A percentile compares a stretch with the other conserved stretches of the same genome.
Evolutionary conservation across 257 asterid genomes (phyloP).

Genomic region (Solanum dulcamara): DNA sequence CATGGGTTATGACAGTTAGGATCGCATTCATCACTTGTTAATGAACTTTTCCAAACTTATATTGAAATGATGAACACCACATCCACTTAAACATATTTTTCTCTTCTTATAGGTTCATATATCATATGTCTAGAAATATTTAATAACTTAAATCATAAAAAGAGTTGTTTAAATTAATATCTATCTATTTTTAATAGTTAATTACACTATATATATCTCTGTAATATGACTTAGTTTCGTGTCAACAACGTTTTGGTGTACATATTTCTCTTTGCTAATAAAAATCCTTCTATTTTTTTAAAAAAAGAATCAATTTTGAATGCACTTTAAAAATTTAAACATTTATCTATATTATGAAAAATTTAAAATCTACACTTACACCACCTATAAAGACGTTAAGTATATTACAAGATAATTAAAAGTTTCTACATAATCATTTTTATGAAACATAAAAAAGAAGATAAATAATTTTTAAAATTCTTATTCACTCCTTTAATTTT

Average conservation of each 20-base stretch:
- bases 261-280: too few relatives aligned
- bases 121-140: neutral
- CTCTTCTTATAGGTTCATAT: neutral
- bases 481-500: too few relatives aligned
- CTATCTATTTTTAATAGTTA: neutral
- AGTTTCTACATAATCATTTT: neutral
- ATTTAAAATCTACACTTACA: too few relatives aligned
- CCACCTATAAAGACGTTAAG: neutral
- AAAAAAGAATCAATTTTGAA: too few relatives aligned
- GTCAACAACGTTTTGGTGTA: too few relatives aligned
- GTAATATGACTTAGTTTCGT: neutral
- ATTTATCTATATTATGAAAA: too few relatives aligned
- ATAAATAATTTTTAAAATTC: too few relatives aligned
- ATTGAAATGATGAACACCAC: neutral
- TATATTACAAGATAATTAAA: neutral
- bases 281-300: too few relatives aligned
- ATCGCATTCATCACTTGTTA: neutral
- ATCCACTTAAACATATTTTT: neutral
- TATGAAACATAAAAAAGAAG: neutral
- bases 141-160: neutral
- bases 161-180: neutral
- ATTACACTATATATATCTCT: neutral
- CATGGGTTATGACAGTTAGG: conserved; percentile 3
- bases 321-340: too few relatives aligned
- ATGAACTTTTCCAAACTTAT: neutral